These are phyloP conservation scores for Mortierella sp. DNA, from an alignment of 371 early-diverging fungal genomes.

Conservation along the genomic window DNA sequence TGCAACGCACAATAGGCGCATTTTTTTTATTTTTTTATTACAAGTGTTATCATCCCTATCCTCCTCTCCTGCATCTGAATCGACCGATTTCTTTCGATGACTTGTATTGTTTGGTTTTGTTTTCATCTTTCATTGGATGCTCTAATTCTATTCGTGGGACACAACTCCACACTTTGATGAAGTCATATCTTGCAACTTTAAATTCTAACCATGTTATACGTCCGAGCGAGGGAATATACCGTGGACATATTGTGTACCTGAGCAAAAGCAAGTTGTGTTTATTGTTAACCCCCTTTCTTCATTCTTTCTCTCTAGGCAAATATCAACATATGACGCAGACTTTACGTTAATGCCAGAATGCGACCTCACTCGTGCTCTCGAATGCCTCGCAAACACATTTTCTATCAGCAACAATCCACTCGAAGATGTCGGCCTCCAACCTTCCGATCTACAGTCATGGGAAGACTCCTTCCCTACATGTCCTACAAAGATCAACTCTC, in stretches of 20 bases:
- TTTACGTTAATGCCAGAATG: slow-evolving; percentile 53
- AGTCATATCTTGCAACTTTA: slow-evolving; percentile 1
- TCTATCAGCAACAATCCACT: slow-evolving; percentile 42
- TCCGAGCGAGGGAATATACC: slow-evolving; percentile 6
- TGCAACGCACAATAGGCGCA: not conserved
- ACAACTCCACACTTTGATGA: slow-evolving; percentile 6
- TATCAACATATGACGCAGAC: slow-evolving; percentile 51
- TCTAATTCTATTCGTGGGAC: not conserved
- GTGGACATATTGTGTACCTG: not conserved
- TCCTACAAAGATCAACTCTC: slow-evolving; percentile 31
- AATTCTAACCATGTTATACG: not conserved
- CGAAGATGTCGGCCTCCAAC: slow-evolving; percentile 27
- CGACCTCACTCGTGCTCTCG: slow-evolving; percentile 43
- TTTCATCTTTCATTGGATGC: not conserved
- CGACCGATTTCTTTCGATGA: not conserved
- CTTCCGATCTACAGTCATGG: slow-evolving; percentile 42
- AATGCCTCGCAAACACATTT: slow-evolving; percentile 28
- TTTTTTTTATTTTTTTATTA: not conserved
- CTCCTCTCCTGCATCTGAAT: not conserved
- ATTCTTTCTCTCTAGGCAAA: slow-evolving; percentile 27
- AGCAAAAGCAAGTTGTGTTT: not conserved
- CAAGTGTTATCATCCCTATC: not conserved
- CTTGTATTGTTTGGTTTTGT: not conserved
- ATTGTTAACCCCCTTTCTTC: not conserved
- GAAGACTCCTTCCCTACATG: slow-evolving; percentile 37